A percentile compares a stretch with the other conserved stretches of the same genome.
These are phyloP conservation scores for Wallacemonas sp. DNA, from an alignment of 208 protist genomes.

Conservation along the genomic window DNA sequence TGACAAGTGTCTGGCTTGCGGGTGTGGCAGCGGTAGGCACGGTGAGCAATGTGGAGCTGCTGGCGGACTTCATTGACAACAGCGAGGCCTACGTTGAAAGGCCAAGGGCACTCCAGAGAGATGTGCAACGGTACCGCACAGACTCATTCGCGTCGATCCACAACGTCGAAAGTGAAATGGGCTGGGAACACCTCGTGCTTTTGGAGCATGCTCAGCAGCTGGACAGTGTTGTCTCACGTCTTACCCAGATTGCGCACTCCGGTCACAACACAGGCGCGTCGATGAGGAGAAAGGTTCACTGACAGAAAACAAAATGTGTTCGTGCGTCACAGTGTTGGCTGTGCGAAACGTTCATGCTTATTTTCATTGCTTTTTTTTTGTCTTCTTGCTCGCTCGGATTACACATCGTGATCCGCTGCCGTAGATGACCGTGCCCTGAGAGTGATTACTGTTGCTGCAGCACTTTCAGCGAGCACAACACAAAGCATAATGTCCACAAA, in stretches of 20 bases:
- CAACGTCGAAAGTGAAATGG: slow-evolving; percentile 33
- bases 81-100: slow-evolving; percentile 23
- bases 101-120: slow-evolving; percentile 9
- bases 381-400: background rate
- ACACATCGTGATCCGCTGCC: too few relatives aligned
- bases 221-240: slow-evolving; percentile 20
- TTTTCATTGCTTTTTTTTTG: slow-evolving; percentile 13
- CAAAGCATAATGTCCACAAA: too few relatives aligned
- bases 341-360: too few relatives aligned
- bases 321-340: too few relatives aligned
- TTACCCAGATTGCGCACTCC: slow-evolving; percentile 6
- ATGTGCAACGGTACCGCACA: background rate
- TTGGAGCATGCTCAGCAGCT: slow-evolving; percentile 32
- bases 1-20: slow-evolving; percentile 11
- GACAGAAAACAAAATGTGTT: background rate
- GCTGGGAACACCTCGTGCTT: slow-evolving; percentile 20
- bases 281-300: slow-evolving; percentile 7
- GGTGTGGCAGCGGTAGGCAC: slow-evolving; percentile 20
- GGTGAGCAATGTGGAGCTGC: slow-evolving; percentile 29
- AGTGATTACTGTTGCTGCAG: too few relatives aligned
- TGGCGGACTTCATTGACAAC: slow-evolving; percentile 31
- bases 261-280: background rate
- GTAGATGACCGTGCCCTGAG: too few relatives aligned
- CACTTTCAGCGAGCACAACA: too few relatives aligned
- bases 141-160: slow-evolving; percentile 17